Evolutionary conservation across 2,329 filamentous ascomycete genomes (phyloP).

Genomic region (Aspergillus carbonarius): DNA sequence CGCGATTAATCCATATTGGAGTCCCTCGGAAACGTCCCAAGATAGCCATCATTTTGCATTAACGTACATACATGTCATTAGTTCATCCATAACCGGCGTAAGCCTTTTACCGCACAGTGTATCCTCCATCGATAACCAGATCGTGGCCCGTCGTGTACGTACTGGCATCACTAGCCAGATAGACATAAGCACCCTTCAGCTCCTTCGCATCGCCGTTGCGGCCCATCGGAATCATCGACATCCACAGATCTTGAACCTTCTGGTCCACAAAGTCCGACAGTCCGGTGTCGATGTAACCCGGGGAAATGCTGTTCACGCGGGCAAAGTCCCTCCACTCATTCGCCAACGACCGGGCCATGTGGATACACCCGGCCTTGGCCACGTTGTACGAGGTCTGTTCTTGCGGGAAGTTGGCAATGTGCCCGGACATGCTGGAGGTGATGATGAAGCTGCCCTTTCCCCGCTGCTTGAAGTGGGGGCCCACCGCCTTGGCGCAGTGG

Average conservation of each 20-base stretch:
- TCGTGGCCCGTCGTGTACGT: conserved; percentile 52
- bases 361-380: conserved; percentile 66
- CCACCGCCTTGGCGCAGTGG: conserved; percentile 86
- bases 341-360: conserved; percentile 62
- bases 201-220: conserved; percentile 65
- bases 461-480: conserved; percentile 70
- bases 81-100: not conserved
- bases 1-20: too few species aligned
- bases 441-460: conserved; percentile 65
- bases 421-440: conserved; percentile 62
- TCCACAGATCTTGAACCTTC: conserved; percentile 58
- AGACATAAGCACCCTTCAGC: conserved; percentile 61
- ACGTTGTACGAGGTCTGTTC: conserved; percentile 67
- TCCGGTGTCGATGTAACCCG: conserved; percentile 68
- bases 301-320: conserved; percentile 66
- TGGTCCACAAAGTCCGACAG: conserved; percentile 64
- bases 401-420: conserved; percentile 59
- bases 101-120: conserved; percentile 43
- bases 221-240: conserved; percentile 60
- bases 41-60: not conserved
- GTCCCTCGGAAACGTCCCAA: too few species aligned
- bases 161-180: conserved; percentile 49
- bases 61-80: conserved; percentile 1
- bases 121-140: conserved; percentile 51
- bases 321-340: conserved; percentile 71